A percentile compares a stretch with the other conserved stretches of the same genome.
Evolutionary conservation across 2,329 filamentous ascomycete species (phyloP).

Genomic region (Clonostachys byssicola): DNA sequence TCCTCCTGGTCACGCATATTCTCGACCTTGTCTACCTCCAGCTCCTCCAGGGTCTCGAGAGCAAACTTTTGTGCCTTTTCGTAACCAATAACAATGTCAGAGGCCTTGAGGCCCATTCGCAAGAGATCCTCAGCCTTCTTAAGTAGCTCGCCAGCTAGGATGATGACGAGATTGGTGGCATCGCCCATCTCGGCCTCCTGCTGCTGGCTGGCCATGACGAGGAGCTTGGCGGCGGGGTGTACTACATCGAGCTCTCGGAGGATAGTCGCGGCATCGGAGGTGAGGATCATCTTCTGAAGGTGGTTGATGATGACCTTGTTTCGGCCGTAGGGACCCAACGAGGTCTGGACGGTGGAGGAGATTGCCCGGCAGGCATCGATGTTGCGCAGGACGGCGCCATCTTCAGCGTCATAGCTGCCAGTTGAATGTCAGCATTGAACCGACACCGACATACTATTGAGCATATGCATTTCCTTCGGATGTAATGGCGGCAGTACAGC

Average conservation of each 20-base stretch:
- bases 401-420: conserved; percentile 91
- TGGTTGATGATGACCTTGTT: conserved; percentile 99
- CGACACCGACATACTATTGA: too few species aligned
- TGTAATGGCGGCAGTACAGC: too few species aligned
- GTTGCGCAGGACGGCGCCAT: conserved; percentile 96
- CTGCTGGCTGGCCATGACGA: conserved; percentile 98
- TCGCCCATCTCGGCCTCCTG: conserved; percentile 99
- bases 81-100: conserved; percentile 93
- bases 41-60: conserved; percentile 78
- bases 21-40: conserved; percentile 85
- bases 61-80: conserved; percentile 91
- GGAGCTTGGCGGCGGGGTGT: conserved; percentile 92
- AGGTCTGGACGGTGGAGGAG: conserved; percentile 93
- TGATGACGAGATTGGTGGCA: conserved; percentile 94
- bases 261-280: conserved; percentile 96
- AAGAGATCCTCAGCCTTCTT: conserved; percentile 97
- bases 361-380: conserved; percentile 98
- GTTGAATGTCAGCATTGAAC: too few species aligned
- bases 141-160: conserved; percentile 90
- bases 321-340: conserved; percentile 91
- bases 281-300: conserved; percentile 98
- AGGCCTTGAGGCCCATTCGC: conserved; percentile 96
- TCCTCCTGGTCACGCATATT: conserved; percentile 78
- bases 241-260: conserved; percentile 96
- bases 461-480: too few species aligned